phyloP scores from a whole-genome alignment of 2,329 filamentous ascomycete genomes.

The Mollisia scopiformis region DNA sequence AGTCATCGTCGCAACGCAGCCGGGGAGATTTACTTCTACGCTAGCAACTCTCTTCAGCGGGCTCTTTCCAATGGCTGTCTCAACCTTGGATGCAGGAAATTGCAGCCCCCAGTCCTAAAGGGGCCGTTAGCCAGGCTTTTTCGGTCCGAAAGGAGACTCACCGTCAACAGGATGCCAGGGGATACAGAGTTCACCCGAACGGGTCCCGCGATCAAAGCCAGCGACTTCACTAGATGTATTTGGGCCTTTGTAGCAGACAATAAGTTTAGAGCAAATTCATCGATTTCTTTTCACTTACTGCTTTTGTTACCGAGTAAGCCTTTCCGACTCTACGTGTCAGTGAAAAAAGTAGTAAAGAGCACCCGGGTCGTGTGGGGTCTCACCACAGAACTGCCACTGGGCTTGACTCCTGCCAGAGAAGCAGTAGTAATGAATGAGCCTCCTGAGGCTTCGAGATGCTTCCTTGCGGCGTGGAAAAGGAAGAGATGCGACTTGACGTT shows the following conservation, averaged over 20 bases:
- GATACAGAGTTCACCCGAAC: constrained; percentile 63
- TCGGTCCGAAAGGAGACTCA: background rate
- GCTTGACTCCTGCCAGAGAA: constrained; percentile 64
- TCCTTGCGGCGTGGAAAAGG: constrained; percentile 58
- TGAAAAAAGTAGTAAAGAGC: background rate
- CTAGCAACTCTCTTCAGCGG: constrained; percentile 26
- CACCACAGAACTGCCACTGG: constrained; percentile 62
- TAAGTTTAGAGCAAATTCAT: background rate
- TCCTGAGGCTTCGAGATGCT: constrained; percentile 51
- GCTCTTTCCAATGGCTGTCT: constrained; percentile 23
- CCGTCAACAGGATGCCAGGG: constrained; percentile 44
- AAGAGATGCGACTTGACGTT: constrained; percentile 67
- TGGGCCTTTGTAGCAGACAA: constrained; percentile 52
- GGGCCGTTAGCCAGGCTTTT: background rate
- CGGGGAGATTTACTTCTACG: constrained; percentile 21
- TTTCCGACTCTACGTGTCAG: constrained; percentile 25
- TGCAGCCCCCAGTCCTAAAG: constrained; percentile 29
- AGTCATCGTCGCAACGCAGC: background rate
- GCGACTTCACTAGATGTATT: constrained; percentile 57
- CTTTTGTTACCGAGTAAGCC: constrained; percentile 79
- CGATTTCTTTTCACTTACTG: constrained; percentile 36
- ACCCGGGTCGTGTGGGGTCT: background rate
- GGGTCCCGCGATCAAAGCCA: constrained; percentile 56
- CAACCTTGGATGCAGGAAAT: constrained; percentile 26
- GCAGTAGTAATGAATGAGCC: constrained; percentile 63